Base-by-base conservation (phyloP, 1,139 yeast genomes). In the Pichia norvegensis region DNA sequence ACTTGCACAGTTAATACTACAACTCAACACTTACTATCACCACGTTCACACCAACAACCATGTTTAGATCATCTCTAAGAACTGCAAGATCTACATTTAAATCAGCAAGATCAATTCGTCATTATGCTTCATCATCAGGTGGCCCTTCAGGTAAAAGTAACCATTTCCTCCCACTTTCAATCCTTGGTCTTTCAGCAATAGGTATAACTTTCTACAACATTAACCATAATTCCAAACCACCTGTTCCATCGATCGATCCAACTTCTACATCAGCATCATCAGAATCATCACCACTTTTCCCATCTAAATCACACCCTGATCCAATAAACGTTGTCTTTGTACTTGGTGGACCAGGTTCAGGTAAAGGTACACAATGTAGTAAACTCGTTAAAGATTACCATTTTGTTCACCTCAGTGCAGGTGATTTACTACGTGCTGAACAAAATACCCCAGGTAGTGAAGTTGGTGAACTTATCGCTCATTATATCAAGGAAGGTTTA, bases 291-390 rank as follows among this genome's bases (percentile, higher is more conserved):
- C 35, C 35, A 10, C 14, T 46, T 19, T 51, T 44, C 31, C 47
- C 47, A 23, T 29, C 43, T 9, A 42, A 48, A 25, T 40, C 46
- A 36, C 42, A 36, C 31, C 36, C 37, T 9, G 51, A 44, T 16
- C 17, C 47, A 48, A 77, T 85, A 29, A 78, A 85, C 29, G 95
- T 92, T 8, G 74, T 92, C 27, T 92, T 86, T 63, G 96, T 92
- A 8, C 76, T 92, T 36, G 95, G 95, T 36, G 78, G 90, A 2
- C 90, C 90, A 3, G 97, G 98, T 16, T 83, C 95, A 17, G 98
- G 98, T 37, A 92, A 92, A 63, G 98, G 98, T 48, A 92, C 98
- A 2, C 98, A 92, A 67, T 87, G 97, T 69, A 85, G 81, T 38
- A 84, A 78, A 59, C 73, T 92, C 48, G 97, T 92, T 39, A 67